These are phyloP conservation scores for Pisolithus orientalis DNA, from an alignment of 768 basidiomycete species.

Conservation along the genomic window DNA sequence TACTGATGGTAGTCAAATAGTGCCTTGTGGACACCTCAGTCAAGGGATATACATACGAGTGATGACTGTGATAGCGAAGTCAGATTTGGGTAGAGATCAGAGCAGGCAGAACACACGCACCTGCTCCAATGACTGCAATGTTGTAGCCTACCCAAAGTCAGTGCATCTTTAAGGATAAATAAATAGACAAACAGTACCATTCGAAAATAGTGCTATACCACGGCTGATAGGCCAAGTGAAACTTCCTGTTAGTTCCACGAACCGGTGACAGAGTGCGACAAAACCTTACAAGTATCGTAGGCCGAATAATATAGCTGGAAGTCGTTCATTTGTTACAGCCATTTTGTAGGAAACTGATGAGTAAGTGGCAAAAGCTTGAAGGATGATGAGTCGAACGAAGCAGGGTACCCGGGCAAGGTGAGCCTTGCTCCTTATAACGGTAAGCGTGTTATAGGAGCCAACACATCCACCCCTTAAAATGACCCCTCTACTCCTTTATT, in stretches of 20 bases:
- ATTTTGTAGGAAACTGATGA: background rate
- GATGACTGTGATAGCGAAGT: constrained; percentile 44
- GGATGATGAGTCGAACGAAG: too few species aligned
- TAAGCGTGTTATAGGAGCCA: too few species aligned
- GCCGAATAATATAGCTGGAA: constrained; percentile 43
- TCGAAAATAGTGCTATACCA: constrained; percentile 84
- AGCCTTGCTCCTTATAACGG: too few species aligned
- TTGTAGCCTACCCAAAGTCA: constrained; percentile 53
- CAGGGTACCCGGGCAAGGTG: too few species aligned
- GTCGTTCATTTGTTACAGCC: constrained; percentile 9
- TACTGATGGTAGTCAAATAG: constrained; percentile 35
- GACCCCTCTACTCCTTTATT: too few species aligned
- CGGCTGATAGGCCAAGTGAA: constrained; percentile 38
- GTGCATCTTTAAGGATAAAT: constrained; percentile 2
- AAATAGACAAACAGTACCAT: constrained; percentile 41
- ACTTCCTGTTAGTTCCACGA: too few species aligned
- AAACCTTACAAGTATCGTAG: constrained; percentile 78
- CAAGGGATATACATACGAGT: constrained; percentile 41
- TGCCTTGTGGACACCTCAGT: background rate
- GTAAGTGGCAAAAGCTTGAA: too few species aligned
- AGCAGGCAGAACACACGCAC: constrained; percentile 34
- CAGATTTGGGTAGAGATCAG: background rate
- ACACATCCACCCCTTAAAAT: too few species aligned
- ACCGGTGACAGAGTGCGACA: constrained; percentile 4
- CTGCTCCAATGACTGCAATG: constrained; percentile 71